Base-by-base conservation (phyloP, 23 red algal species). In the Agarophyton chilense region DNA sequence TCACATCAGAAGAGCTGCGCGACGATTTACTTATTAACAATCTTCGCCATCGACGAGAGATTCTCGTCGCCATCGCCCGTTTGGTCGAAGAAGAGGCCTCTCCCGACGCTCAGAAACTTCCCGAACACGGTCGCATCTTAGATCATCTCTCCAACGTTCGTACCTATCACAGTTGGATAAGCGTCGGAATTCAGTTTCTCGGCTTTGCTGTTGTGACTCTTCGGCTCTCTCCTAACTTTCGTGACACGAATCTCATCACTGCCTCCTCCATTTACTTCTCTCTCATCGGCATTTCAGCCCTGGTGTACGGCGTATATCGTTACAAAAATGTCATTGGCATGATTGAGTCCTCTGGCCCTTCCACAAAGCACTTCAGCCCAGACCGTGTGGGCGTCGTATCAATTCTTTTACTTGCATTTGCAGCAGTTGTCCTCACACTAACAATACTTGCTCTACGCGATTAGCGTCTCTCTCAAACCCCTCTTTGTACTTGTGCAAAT, bases 141-240 rank as follows among this genome's bases (percentile, higher is more conserved):
- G 86, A 95, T 82, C 93, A 95, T 46, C 93, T 95, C 24, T 90
- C 85, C 55, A 95, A 95, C 67, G 85, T 95, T 19, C 78, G 93
- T 19, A 90, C 93, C 1, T 90, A 86, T 61, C 93, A 95, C 72
- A 85, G 77, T 16, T 95, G 93, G 93, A 10, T 95, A 28, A 79
- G 93, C 50, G 56, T 95, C 1, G 93, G 93, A 13, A 66, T 95
- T 42, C 93, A 95, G 80, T 61, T 95, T n/a, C 77, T 95, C 1
- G 77, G 45, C 34, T 91, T 95, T 51, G 86, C 93, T 16, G 51
- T 95, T 12, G 93, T 91, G 25, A 95, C 87, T 1, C 86, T 95
- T 2, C 55, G 93, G 14, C 87, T 95, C 7, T 39, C 88, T 28
- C 93, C 93, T 5, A 75, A 71, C 50, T 95, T 91, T 58, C 79